Conservation (phyloP, 2,329 filamentous ascomycete species). For the Microdochium paspali region DNA sequence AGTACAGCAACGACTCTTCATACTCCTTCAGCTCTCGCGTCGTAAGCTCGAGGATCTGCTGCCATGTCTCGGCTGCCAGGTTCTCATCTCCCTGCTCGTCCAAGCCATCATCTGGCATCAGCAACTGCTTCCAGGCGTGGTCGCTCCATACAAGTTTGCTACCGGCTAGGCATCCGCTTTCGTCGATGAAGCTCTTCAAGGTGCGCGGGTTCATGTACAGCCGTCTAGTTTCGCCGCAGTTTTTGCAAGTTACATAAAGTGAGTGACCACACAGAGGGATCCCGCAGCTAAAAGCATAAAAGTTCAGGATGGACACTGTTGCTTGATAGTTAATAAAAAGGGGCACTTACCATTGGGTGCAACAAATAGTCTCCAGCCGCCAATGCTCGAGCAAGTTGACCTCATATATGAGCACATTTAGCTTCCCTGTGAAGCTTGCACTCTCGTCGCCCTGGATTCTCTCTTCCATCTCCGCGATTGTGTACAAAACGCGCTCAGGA, state of each 20-base stretch:
- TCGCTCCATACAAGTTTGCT: conserved; percentile 45
- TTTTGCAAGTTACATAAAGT: conserved; percentile 23
- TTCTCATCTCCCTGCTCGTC: conserved; percentile 13
- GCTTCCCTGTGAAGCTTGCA: conserved; percentile 27
- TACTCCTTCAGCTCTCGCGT: conserved; percentile 32
- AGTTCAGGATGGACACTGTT: neutral
- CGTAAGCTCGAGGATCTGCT: conserved; percentile 26
- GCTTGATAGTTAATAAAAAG: neutral
- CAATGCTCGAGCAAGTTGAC: conserved; percentile 18
- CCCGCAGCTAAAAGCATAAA: conserved; percentile 32
- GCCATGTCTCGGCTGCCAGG: conserved; percentile 31
- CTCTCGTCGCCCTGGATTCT: conserved; percentile 22
- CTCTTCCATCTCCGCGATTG: conserved; percentile 31
- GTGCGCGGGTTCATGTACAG: conserved; percentile 29
- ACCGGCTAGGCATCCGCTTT: conserved; percentile 41
- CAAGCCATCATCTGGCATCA: conserved; percentile 10
- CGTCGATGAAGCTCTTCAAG: conserved; percentile 34
- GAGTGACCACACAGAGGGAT: conserved; percentile 43
- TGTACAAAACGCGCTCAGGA: conserved; percentile 24
- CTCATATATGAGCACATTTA: conserved; percentile 22
- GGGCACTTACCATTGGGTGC: conserved; percentile 26
- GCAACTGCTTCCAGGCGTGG: conserved; percentile 36
- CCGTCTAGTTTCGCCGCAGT: conserved; percentile 19
- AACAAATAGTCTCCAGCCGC: conserved; percentile 26
- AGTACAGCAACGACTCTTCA: conserved; percentile 40